Base-by-base conservation (phyloP, 495 filamentous ascomycete species). In the Achaetomiella virescens region DNA sequence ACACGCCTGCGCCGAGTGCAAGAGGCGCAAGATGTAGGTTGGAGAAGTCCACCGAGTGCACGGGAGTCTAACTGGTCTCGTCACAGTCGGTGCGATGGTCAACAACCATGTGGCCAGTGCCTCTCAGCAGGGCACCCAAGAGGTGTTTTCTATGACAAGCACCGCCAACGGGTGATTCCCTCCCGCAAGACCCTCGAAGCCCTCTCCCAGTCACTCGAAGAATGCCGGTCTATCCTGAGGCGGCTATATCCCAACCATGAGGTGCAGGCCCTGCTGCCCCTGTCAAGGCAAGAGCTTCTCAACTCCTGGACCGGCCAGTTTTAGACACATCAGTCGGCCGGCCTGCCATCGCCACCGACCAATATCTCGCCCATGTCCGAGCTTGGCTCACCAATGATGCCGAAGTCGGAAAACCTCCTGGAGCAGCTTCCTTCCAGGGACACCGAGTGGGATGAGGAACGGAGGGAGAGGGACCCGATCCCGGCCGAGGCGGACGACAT, bases 401-500 rank as follows among this genome's bases (percentile, higher is more conserved):
- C 69, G 20, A 72, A 70, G 31, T 64, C 69, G 0, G 75, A 79
- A 44, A 76, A 75, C 56, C 66, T 81, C 54, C 69, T 81, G 45
- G 79, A 82, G 61, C 78, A 82, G 62, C 76, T 82, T 52, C 78
- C 79, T 0, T 69, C 69, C 29, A 64, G 75, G 48, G 77, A 80
- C 61, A 72, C 77, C 42, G 78, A 82, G 66, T 82, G 79, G 79
- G 79, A 82, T 54, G 79, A 82, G 58, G 79, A 82, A 48, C 66
- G 78, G 25, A 64, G 79, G 45, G 76, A 72, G 43, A 67, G 75
- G 44, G 83, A 84, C 52, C 70, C 79, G 21, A 78, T 88, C 43
- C 84, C 85, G 27, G 79, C 75, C 47, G 84, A 90, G 55, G 84
- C 86, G 0, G 88, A 92, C 67, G 88, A 92, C 68, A 86, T 92